phyloP scores from a whole-genome alignment of 768 basidiomycete genomes.

The Phaeotremella fagi region DNA sequence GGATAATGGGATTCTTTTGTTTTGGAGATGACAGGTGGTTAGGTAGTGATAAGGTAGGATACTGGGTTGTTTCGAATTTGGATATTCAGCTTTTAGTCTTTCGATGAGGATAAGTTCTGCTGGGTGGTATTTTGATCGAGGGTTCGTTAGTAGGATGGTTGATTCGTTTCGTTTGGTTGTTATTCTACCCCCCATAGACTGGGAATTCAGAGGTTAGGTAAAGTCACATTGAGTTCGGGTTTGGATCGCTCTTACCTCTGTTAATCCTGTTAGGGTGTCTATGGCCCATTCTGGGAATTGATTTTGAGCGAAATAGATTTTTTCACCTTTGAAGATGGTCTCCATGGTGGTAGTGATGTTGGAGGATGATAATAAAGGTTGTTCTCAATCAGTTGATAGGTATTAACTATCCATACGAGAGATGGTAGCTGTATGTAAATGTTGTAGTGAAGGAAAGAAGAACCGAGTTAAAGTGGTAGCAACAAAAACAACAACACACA shows the following conservation, averaged over 20 bases:
- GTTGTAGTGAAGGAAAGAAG: too few relatives aligned
- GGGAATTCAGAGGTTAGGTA: background rate
- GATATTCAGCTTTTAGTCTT: constrained; percentile 7
- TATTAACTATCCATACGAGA: too few relatives aligned
- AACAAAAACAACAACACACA: too few relatives aligned
- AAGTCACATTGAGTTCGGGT: background rate
- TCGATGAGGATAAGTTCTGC: constrained; percentile 7
- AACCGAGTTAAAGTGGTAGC: too few relatives aligned
- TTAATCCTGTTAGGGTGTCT: background rate
- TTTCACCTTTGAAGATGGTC: constrained; percentile 1
- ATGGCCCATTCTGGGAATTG: constrained; percentile 15
- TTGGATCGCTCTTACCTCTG: constrained; percentile 12
- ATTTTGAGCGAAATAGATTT: constrained; percentile 16
- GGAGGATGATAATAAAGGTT: too few relatives aligned
- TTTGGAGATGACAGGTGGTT: background rate
- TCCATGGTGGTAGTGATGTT: too few relatives aligned
- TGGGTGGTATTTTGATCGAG: constrained; percentile 3
- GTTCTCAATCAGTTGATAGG: too few relatives aligned
- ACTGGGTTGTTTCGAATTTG: constrained; percentile 7
- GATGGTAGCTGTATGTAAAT: too few relatives aligned
- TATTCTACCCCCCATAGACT: constrained; percentile 2
- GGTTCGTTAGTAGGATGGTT: constrained; percentile 22
- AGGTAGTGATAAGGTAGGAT: constrained; percentile 35
- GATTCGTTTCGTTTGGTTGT: constrained; percentile 6
- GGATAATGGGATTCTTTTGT: background rate